A percentile compares a stretch with the other conserved stretches of the same genome.
phyloP scores from a whole-genome alignment of 441 rosid genomes.

The Mallotus japonicus region DNA sequence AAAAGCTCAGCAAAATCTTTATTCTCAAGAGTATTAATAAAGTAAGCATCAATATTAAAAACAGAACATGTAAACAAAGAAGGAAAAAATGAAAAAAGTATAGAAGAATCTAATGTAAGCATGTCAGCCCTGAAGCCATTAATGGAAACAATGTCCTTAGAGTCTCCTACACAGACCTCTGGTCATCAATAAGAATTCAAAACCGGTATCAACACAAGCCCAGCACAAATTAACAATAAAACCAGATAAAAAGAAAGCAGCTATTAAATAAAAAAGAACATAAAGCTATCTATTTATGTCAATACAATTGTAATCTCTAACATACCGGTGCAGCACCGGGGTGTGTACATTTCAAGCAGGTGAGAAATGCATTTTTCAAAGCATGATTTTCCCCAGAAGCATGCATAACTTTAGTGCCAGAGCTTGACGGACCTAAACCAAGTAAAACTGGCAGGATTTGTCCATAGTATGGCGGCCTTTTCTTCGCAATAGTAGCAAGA shows the following conservation, averaged over 20 bases:
- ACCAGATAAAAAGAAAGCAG: neutral
- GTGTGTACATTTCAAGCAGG: constrained; percentile 85
- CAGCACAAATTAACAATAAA: neutral
- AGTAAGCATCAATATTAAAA: neutral
- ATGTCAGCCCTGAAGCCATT: constrained; percentile 2
- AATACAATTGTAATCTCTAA: constrained; percentile 19
- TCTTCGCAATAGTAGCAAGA: constrained; percentile 85
- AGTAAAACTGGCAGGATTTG: constrained; percentile 93
- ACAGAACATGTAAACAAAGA: neutral
- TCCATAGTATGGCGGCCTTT: constrained; percentile 90
- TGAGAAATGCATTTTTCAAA: constrained; percentile 66
- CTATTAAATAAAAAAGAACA: neutral
- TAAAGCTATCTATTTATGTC: neutral
- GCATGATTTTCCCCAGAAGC: constrained; percentile 69
- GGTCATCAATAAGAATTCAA: neutral
- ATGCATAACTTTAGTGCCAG: constrained; percentile 59
- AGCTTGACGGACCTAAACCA: constrained; percentile 76
- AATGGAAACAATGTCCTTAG: neutral
- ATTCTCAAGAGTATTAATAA: neutral
- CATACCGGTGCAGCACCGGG: constrained; percentile 98
- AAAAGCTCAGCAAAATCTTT: neutral
- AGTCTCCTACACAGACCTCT: neutral
- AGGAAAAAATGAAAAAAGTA: neutral
- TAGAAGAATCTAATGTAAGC: neutral
- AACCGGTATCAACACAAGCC: neutral